phyloP scores from a whole-genome alignment of 768 basidiomycete species.

The Terana coerulea region DNA sequence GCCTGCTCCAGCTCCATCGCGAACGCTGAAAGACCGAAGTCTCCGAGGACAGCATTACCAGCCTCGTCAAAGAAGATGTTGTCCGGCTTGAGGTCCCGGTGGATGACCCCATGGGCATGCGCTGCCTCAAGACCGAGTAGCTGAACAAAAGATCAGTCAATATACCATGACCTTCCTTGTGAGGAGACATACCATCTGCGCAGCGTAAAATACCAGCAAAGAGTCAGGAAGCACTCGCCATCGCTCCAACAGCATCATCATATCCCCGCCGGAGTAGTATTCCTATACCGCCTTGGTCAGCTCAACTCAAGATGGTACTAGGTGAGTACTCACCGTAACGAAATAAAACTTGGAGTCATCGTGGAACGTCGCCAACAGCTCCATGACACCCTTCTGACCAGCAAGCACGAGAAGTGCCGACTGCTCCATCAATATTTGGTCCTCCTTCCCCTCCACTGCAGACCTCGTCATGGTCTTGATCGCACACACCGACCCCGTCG shows the following conservation, averaged over 20 bases:
- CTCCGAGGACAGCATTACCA: conserved; percentile 1
- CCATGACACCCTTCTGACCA: too few species aligned
- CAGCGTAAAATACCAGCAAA: background rate
- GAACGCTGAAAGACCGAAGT: conserved; percentile 10
- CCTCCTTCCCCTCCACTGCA: too few species aligned
- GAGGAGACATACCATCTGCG: background rate
- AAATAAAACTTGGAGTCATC: background rate
- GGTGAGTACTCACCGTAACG: background rate
- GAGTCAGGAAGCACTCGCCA: background rate
- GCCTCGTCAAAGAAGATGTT: too few species aligned
- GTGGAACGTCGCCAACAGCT: too few species aligned
- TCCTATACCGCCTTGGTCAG: background rate
- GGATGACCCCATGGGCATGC: background rate
- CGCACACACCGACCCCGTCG: too few species aligned
- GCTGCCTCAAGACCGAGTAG: background rate
- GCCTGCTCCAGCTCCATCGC: too few species aligned
- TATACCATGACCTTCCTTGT: background rate
- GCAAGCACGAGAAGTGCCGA: too few species aligned
- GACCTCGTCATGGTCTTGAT: too few species aligned
- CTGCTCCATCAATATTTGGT: too few species aligned
- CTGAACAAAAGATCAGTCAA: too few species aligned
- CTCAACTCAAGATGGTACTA: too few species aligned
- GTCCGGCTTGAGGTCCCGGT: too few species aligned
- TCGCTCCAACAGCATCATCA: background rate
- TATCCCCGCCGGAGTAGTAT: background rate